Percentiles rank a stretch among this genome's conserved stretches.
Conservation (phyloP, 2,329 filamentous ascomycete species). For the Epichloe elymi region DNA sequence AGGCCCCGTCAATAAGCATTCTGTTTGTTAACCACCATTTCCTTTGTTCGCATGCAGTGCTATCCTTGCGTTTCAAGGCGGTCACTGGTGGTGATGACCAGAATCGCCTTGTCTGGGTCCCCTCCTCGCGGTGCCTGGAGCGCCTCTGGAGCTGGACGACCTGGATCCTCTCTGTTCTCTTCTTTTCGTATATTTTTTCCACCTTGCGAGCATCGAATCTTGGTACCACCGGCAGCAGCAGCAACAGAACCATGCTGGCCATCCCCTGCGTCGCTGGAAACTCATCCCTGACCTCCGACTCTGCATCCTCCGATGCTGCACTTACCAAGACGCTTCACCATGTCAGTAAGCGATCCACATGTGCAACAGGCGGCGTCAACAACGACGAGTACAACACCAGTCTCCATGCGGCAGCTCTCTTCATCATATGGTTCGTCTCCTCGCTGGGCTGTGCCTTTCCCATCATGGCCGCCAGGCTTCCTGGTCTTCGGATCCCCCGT, state of each 20-base stretch:
- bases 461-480: conserved; percentile 38
- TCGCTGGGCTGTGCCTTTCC: conserved; percentile 39
- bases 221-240: background rate
- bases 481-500: conserved; percentile 39
- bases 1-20: conserved; percentile 4
- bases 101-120: conserved; percentile 18
- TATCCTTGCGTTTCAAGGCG: conserved; percentile 19
- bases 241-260: too few species aligned
- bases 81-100: conserved; percentile 29
- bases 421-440: conserved; percentile 34
- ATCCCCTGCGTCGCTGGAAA: too few species aligned
- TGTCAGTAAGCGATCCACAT: conserved; percentile 16
- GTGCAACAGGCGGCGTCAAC: conserved; percentile 16
- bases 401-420: conserved; percentile 43
- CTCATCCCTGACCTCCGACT: background rate
- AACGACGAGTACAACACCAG: conserved; percentile 37
- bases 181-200: conserved; percentile 20
- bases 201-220: background rate
- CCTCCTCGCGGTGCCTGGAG: conserved; percentile 16
- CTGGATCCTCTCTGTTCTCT: conserved; percentile 30
- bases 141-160: conserved; percentile 26
- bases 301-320: background rate
- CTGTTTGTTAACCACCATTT: too few species aligned
- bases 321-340: conserved; percentile 4
- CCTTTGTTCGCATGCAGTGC: conserved; percentile 7